Evolutionary conservation across 495 filamentous ascomycete species (phyloP), one percentile per base, ranked within the genome.

Genomic region (Aspergillus ostianus): DNA sequence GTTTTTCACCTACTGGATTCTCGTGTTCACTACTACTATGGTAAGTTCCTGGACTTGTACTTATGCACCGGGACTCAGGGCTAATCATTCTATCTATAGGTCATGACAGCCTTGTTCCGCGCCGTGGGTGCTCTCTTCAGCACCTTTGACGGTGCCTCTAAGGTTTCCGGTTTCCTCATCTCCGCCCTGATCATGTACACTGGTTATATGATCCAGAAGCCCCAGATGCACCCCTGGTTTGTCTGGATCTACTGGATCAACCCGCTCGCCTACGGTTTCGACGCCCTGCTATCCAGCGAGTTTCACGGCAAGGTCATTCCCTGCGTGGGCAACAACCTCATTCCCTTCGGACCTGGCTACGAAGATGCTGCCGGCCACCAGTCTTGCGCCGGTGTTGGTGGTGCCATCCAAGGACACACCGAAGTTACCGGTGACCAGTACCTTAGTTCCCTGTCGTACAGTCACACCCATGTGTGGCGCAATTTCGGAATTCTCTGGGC

Each of bases 221-320:
- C 75, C 0, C 68, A 84, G 49, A 89, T 94, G 85, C 81, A 86
- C 58, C 81, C 85, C 0, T 96, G 91, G 91, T 87, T 93, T 58
- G 78, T 78, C 5, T 93, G 90, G 90, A 74, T 93, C 3, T 82
- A 80, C 56, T 88, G 82, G 71, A 79, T 93, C 55, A 87, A 93
- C 60, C 91, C 91, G 0, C 66, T 93, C 7, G 72, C 83, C 0
- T 96, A 92, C 60, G 82, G 83, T 0, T 92, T 91, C 56, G 88
- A 91, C 59, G 84, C 81, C 8, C 79, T 89, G 10, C 66, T 90
- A 4, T 73, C 83, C 0, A 89, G 84, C 59, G 90, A 94, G 63
- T 88, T 92, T 58, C 71, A 84, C 63, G 71, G 66, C 23, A 77
- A 78, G 13, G 59, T 70, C 9, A 76, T 85, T 45, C 70, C 79